Conservation (phyloP, 441 rosid genomes). For the Pelargonium australe region DNA sequence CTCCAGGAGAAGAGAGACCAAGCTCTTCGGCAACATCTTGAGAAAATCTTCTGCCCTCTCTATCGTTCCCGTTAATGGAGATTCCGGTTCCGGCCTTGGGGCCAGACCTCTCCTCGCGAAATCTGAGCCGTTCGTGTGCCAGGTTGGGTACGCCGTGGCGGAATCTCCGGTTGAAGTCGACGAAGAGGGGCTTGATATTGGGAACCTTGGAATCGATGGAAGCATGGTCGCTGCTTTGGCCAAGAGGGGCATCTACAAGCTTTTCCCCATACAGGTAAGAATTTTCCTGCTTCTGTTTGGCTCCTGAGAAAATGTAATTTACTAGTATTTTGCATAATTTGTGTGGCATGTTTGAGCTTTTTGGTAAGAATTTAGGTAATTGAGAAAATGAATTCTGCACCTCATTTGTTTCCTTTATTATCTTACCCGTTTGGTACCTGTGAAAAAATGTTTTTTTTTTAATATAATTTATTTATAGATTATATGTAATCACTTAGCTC, state of each 20-base stretch:
- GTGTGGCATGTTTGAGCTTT: neutral
- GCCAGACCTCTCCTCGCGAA: neutral
- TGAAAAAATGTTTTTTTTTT: neutral
- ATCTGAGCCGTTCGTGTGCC: neutral
- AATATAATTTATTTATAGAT: neutral
- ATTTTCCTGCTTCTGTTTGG: neutral
- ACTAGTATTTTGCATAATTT: neutral
- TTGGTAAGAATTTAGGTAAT: neutral
- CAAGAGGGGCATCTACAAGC: neutral
- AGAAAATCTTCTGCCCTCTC: neutral
- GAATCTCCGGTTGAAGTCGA: neutral
- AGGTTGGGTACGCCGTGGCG: neutral
- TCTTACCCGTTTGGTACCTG: neutral
- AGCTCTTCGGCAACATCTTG: neutral
- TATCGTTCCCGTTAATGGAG: neutral
- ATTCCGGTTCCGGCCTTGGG: too few species aligned
- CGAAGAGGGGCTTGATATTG: neutral
- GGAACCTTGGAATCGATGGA: slow-evolving; percentile 2
- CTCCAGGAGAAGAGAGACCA: neutral
- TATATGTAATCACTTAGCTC: neutral
- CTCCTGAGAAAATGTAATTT: neutral
- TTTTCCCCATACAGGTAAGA: slow-evolving; percentile 2
- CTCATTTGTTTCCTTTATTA: neutral
- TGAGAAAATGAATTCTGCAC: too few species aligned
- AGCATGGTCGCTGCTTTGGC: slow-evolving; percentile 1